A percentile compares a stretch with the other conserved stretches of the same genome.
Conservation (phyloP, 1,284 basidiomycete genomes). For the Cutaneotrichosporon cutaneum region DNA sequence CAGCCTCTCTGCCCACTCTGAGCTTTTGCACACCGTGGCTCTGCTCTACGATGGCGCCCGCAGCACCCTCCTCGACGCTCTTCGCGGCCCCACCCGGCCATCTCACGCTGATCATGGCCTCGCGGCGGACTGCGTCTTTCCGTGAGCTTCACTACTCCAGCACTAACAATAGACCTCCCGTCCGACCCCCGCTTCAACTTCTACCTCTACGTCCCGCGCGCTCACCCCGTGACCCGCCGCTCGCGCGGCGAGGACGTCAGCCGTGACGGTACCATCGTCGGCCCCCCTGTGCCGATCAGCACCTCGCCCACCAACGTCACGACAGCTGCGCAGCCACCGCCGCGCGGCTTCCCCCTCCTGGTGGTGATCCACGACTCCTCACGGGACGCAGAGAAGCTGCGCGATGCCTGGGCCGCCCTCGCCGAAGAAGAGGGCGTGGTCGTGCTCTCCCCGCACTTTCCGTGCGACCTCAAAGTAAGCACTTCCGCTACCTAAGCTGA, state of each 20-base stretch:
- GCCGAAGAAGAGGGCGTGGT: constrained; percentile 23
- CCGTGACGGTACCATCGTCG: constrained; percentile 5
- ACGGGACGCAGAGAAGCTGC: constrained; percentile 21
- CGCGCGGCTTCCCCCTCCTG: constrained; percentile 18
- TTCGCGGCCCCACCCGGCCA: constrained; percentile 20
- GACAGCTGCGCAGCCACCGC: neutral
- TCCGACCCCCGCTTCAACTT: constrained; percentile 19
- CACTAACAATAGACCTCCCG: constrained; percentile 4
- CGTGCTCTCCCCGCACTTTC: constrained; percentile 23
- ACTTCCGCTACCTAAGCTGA: neutral
- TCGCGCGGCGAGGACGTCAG: constrained; percentile 20
- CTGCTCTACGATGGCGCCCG: neutral
- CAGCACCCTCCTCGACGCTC: constrained; percentile 9
- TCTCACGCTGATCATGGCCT: constrained; percentile 22
- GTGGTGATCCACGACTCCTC: constrained; percentile 25
- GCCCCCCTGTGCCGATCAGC: constrained; percentile 6
- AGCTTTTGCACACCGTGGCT: neutral
- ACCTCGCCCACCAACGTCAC: neutral
- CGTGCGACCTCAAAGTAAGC: constrained; percentile 23
- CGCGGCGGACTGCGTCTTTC: constrained; percentile 19
- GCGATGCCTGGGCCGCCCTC: constrained; percentile 16
- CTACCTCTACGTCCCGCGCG: constrained; percentile 24
- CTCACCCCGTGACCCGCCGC: constrained; percentile 24
- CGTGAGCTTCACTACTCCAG: neutral
- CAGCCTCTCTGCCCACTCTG: neutral